Evolutionary conservation across 805 yeast species (phyloP).

Genomic region (Candida mattraensis): DNA sequence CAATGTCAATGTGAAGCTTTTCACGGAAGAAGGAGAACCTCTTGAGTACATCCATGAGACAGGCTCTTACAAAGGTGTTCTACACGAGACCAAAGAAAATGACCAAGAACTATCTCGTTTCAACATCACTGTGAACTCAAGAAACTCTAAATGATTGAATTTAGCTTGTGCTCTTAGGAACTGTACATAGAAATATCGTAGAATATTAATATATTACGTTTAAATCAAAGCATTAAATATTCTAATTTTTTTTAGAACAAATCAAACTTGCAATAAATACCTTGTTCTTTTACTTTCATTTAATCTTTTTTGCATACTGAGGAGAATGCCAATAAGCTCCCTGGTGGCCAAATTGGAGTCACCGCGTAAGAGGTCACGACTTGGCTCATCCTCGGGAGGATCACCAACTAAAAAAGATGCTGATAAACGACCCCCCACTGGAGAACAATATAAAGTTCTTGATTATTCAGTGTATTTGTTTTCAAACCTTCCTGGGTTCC

Average conservation of each 20-base stretch:
- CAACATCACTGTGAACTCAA: constrained; percentile 25
- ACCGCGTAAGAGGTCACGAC: constrained; percentile 3
- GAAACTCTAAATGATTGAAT: too few relatives aligned
- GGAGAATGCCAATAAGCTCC: constrained; percentile 12
- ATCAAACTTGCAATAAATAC: too few relatives aligned
- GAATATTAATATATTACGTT: too few relatives aligned
- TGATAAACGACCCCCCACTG: background rate
- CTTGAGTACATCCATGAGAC: constrained; percentile 17
- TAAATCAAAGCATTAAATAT: too few relatives aligned
- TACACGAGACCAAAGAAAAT: constrained; percentile 20
- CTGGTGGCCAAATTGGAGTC: constrained; percentile 10
- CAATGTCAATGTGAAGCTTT: constrained; percentile 18
- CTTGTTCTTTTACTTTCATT: too few relatives aligned
- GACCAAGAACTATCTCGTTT: constrained; percentile 17
- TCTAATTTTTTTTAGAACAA: background rate
- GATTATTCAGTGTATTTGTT: constrained; percentile 21
- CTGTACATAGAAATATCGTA: too few relatives aligned
- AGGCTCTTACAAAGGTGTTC: constrained; percentile 25
- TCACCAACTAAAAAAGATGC: constrained; percentile 6
- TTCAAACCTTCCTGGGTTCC: constrained; percentile 11
- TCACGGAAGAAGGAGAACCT: constrained; percentile 13
- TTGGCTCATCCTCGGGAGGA: background rate
- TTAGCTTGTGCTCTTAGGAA: too few relatives aligned
- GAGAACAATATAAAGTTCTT: constrained; percentile 12
- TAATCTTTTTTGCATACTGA: too few relatives aligned